Percentiles rank a stretch among this genome's conserved stretches.
phyloP scores from a whole-genome alignment of 2,329 filamentous ascomycete genomes.

The Didymella lethalis region DNA sequence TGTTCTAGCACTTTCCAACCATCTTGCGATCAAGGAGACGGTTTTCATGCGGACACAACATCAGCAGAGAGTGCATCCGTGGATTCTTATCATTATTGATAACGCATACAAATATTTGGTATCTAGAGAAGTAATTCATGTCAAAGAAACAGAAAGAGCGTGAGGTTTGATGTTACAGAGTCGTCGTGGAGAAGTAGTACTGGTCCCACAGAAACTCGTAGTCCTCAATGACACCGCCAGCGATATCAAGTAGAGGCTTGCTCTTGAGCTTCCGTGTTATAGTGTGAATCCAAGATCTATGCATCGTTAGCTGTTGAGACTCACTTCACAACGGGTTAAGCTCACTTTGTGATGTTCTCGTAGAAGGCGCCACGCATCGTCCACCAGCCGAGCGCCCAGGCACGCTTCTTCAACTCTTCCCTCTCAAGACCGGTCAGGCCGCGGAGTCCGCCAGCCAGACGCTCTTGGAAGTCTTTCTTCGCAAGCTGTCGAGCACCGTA shows the following conservation, averaged over 20 bases:
- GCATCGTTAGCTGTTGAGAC: conserved; percentile 27
- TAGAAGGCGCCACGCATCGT: conserved; percentile 96
- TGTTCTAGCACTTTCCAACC: too few relatives aligned
- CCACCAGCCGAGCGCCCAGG: conserved; percentile 96
- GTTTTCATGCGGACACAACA: background rate
- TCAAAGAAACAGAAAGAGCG: background rate
- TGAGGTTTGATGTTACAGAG: conserved; percentile 52
- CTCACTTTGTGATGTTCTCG: conserved; percentile 80
- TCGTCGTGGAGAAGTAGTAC: conserved; percentile 84
- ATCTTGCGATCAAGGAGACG: background rate
- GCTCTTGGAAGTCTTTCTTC: conserved; percentile 69
- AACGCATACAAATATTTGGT: conserved; percentile 28
- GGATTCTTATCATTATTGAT: conserved; percentile 5
- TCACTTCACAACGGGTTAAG: conserved; percentile 3
- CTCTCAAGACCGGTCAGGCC: conserved; percentile 84
- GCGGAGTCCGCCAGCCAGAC: conserved; percentile 73
- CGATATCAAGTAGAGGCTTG: conserved; percentile 78
- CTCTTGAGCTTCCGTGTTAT: conserved; percentile 74
- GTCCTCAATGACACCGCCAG: conserved; percentile 88
- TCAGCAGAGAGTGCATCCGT: background rate
- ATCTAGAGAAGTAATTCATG: conserved; percentile 27
- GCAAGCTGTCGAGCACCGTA: conserved; percentile 86
- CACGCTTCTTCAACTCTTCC: conserved; percentile 87
- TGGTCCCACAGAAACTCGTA: conserved; percentile 99
- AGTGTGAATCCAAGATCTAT: conserved; percentile 68